Percentiles rank a stretch among this genome's conserved stretches.
Evolutionary conservation across 164 flowering plant species (phyloP).

Genomic region (Umbellularia californica): DNA sequence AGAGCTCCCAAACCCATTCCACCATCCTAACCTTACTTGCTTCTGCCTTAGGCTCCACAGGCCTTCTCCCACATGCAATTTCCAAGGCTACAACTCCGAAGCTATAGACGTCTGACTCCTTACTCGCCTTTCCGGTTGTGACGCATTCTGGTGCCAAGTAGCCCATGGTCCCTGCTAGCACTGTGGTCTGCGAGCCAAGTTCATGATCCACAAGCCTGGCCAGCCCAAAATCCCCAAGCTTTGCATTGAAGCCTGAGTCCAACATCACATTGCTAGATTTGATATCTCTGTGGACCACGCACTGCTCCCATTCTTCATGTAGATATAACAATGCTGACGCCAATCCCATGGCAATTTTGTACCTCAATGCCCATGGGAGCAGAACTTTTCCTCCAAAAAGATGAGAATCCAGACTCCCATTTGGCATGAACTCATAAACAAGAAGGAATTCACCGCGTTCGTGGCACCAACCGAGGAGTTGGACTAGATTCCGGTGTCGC

Average conservation of each 20-base stretch:
- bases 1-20: conserved; percentile 47
- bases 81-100: conserved; percentile 45
- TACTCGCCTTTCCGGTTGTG: conserved; percentile 39
- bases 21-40: conserved; percentile 19
- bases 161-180: conserved; percentile 45
- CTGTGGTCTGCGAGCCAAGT: conserved; percentile 34
- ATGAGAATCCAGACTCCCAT: conserved; percentile 43
- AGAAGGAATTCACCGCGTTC: conserved; percentile 38
- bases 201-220: conserved; percentile 43
- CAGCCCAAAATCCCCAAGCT: conserved; percentile 50
- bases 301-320: conserved; percentile 52
- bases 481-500: conserved; percentile 43
- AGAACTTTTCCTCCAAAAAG: conserved; percentile 23
- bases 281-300: conserved; percentile 47
- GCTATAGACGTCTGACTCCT: conserved; percentile 45
- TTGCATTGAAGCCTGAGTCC: conserved; percentile 41
- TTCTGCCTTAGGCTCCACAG: conserved; percentile 22
- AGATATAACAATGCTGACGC: conserved; percentile 44
- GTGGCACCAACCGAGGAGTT: conserved; percentile 55
- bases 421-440: conserved; percentile 46
- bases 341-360: conserved; percentile 37
- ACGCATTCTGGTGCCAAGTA: conserved; percentile 49
- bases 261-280: conserved; percentile 49
- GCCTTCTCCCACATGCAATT: conserved; percentile 35
- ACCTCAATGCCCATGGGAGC: conserved; percentile 32